A percentile compares a stretch with the other conserved stretches of the same genome.
phyloP scores from a whole-genome alignment of 1,139 yeast species.

The Lodderomyces orthopsilosis region DNA sequence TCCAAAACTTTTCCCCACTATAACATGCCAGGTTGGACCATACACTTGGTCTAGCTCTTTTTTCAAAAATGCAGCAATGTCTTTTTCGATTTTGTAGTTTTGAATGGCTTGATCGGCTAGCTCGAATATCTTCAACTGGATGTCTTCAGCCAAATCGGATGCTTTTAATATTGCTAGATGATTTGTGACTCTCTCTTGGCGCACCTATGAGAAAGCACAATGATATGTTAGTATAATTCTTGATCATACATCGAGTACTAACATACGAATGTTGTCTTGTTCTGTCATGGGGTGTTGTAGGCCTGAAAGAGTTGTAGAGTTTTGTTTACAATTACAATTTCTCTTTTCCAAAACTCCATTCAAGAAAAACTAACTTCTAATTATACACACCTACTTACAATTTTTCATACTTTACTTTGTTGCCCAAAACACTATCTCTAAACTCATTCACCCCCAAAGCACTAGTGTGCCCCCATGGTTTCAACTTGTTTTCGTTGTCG shows the following conservation, averaged over 20 bases:
- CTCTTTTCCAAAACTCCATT: background rate
- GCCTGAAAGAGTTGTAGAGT: background rate
- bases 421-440: slow-evolving; percentile 28
- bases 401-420: slow-evolving; percentile 24
- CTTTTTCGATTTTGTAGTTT: slow-evolving; percentile 54
- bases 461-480: slow-evolving; percentile 40
- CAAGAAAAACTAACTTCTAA: too few species aligned
- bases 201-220: background rate
- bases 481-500: slow-evolving; percentile 29
- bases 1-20: slow-evolving; percentile 92
- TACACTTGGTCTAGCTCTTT: slow-evolving; percentile 59
- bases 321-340: slow-evolving; percentile 2
- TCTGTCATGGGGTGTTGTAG: slow-evolving; percentile 7
- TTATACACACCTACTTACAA: slow-evolving; percentile 12
- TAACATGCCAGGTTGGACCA: slow-evolving; percentile 93
- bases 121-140: slow-evolving; percentile 58
- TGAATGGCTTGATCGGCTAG: slow-evolving; percentile 51
- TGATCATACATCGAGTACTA: background rate
- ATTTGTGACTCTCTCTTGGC: background rate
- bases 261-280: slow-evolving; percentile 11
- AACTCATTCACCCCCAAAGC: slow-evolving; percentile 34
- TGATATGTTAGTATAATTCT: background rate
- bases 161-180: slow-evolving; percentile 43
- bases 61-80: slow-evolving; percentile 78
- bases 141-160: slow-evolving; percentile 53